Base-by-base conservation (phyloP, 1,284 basidiomycete genomes). In the Rhodotorula sp. region DNA sequence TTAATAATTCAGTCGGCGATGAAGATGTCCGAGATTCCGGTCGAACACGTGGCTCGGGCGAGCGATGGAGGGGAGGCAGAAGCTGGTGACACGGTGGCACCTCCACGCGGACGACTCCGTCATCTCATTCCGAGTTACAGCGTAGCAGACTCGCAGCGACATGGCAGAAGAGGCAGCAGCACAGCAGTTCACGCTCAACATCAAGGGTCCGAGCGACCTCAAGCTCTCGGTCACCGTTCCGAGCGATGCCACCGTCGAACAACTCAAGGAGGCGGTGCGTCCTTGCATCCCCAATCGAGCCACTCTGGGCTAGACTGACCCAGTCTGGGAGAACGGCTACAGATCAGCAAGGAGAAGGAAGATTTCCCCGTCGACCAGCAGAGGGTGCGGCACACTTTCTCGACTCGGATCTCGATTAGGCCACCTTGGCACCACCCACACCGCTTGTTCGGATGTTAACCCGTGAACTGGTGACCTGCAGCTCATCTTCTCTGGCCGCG, bases 401-500 rank as follows among this genome's bases (percentile, higher is more conserved):
- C 19, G 19, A 18, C 49, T 6, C 49, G 5, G 5, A 50, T 23
- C 18, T 23, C 49, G 49, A 12, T 2, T 10, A 15, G 49, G 49
- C 23, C 48, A 26, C 19, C 62, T 31, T 45, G 21, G 43, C 58
- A 15, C 34, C 18, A 26, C 10, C 5, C 26, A 16, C 54, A 26
- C 26, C 26, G n/a, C 6, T 28, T 55, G 12, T 15, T 5, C 4
- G 10, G 8, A 47, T 16, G 18, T 12, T 49, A 18, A 49, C 19
- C 26, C 28, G 10, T 2, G n/a, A 16, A 3, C 19, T 34, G 5
- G 18, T 26, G n/a, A 21, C 18, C 19, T 38, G 73, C 55, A 63
- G 62, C 68, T 80, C 19, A 80, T 80, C 71, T 80, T 77, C 63
- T 74, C 71, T 10, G 79, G 79, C 10, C 54, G 76, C 28, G 76